Base-by-base conservation (phyloP, 2,329 filamentous ascomycete genomes). In the Cercospora berteroae region DNA sequence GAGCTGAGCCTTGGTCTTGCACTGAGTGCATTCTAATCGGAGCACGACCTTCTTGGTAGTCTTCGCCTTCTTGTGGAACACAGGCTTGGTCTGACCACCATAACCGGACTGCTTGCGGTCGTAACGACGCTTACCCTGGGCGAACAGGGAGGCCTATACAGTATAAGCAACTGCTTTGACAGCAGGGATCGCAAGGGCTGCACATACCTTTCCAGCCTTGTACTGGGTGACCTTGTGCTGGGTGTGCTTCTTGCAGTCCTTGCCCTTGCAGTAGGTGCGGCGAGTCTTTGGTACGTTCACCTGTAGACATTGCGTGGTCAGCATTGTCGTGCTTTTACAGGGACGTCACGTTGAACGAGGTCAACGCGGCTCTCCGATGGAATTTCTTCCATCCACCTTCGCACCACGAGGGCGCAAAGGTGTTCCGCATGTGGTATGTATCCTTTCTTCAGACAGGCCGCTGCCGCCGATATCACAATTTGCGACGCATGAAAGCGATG, bases 51-150 rank as follows among this genome's bases (percentile, higher is more conserved):
- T 99, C 92, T 99, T 99, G 82, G 95, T 99, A 78, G 95, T 99
- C 92, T 99, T 99, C 77, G 95, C 95, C 88, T 97, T 98, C 91
- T 98, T 99, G 92, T 98, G 95, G 92, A 98, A 99, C 81, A 99
- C 94, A 79, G 96, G 95, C 88, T 99, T 99, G 81, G 95, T 99
- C 88, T 99, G 95, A 94, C 95, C 95, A 92, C 95, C 95, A 83
- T 97, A 98, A 92, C 94, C 94, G 83, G 90, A 93, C 88, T 98
- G 94, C 89, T 98, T 98, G 82, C 93, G 89, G 87, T 96, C 93
- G 87, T 98, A 98, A 90, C 94, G 94, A 85, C 94, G 92, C 92
- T 98, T 99, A 89, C 94, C 94, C 89, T 99, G 94, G 76, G 93
- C 93, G 87, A 93, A 96, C 76, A 94, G 88, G 80, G 93, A 96